Base-by-base conservation (phyloP, 805 yeast species). In the Kazachstania bromeliacearum region DNA sequence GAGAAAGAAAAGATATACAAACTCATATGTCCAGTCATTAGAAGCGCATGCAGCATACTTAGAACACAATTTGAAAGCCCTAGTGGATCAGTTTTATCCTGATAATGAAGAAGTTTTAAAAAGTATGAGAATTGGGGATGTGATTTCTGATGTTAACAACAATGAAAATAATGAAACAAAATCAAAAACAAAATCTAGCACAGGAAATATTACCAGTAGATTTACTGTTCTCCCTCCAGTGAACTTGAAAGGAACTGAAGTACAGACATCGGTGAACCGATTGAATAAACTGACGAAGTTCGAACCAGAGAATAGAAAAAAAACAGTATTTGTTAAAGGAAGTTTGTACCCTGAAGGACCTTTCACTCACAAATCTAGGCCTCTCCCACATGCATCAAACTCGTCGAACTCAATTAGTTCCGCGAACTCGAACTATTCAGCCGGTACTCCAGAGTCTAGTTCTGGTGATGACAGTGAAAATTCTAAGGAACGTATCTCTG, bases 1-100 rank as follows among this genome's bases (percentile, higher is more conserved):
- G 60, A 57, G 79, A 27, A 71, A 70, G 44, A 68, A 66, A 39
- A 52, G 77, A 32, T 73, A 73, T 4, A 62, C 71, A 0, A 68
- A 67, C 7, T 60, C 64, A 31, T 72, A 73, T 45, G 77, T 73
- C n/a, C 62, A 63, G 31, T 56, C 63, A 2, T 49, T 73, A 30
- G 75, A 60, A 38, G 39, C 45, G 1, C 61, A 57, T 31, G 45
- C 57, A 23, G 50, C 55, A 14, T 38, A 46, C 16, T 41, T 59
- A 28, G 60, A 61, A 35, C 41, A 44, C 3, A 49, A 49, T 34
- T 35, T 60, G 15, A 43, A 43, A 33, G 45, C 42, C 5, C 30
- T 57, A 2, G 51, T 47, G 6, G 54, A 46, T 7, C 44, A 42
- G 34, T 40, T 46, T 10, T 39, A 41, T 31, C 53, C 52, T 2